Conservation (phyloP, 495 filamentous ascomycete genomes). For the Cercophora newfieldiana region DNA sequence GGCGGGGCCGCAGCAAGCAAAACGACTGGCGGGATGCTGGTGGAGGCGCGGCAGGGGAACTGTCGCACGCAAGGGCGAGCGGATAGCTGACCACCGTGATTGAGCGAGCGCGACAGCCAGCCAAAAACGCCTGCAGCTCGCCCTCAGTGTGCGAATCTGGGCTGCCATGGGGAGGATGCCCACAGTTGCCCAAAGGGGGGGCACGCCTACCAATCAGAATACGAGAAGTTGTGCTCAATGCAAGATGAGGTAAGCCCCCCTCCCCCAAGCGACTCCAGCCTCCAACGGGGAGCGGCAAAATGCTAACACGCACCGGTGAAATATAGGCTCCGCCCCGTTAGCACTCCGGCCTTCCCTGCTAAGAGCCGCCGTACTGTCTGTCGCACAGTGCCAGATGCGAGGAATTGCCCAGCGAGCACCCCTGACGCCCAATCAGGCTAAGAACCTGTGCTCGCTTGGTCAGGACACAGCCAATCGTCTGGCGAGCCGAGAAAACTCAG, state of each 20-base stretch:
- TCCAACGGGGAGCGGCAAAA: neutral
- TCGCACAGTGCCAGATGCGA: constrained; percentile 2
- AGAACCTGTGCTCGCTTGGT: constrained; percentile 23
- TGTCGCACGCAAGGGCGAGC: constrained; percentile 32
- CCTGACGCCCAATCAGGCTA: constrained; percentile 29
- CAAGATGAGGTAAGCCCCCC: constrained; percentile 28
- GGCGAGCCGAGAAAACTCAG: constrained; percentile 15
- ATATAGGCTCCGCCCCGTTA: neutral
- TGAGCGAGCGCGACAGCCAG: constrained; percentile 25
- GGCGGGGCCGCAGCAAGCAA: constrained; percentile 27
- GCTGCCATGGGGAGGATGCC: constrained; percentile 18
- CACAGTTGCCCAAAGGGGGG: constrained; percentile 14
- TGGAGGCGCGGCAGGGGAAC: constrained; percentile 29
- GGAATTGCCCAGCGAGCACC: constrained; percentile 26
- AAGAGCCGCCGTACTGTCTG: neutral
- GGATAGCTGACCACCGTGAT: constrained; percentile 37
- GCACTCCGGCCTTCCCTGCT: neutral
- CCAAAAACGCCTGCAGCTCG: constrained; percentile 20
- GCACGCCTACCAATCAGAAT: constrained; percentile 24
- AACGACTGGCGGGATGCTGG: constrained; percentile 29
- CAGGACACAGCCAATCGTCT: constrained; percentile 25
- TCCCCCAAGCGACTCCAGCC: neutral
- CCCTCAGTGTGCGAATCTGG: constrained; percentile 18
- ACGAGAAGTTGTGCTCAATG: constrained; percentile 1
- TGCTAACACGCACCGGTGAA: neutral